Evolutionary conservation across 257 asterid species (phyloP).

Genomic region (Misopates orontium): DNA sequence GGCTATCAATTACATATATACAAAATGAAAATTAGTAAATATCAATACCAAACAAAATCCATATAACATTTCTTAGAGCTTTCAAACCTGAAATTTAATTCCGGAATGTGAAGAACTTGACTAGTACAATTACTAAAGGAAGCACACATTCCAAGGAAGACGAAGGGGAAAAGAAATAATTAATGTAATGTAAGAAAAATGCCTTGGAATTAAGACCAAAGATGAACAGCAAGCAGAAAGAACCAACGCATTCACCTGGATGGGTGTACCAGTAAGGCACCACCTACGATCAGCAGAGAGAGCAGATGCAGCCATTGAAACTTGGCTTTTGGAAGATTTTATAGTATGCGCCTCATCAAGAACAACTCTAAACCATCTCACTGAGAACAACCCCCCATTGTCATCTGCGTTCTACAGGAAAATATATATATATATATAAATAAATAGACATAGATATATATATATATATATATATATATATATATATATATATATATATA

Average conservation of each 20-base stretch:
- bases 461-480: background rate
- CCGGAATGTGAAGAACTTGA: background rate
- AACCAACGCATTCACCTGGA: slow-evolving; percentile 59
- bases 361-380: slow-evolving; percentile 89
- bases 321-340: slow-evolving; percentile 91
- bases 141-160: background rate
- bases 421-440: no score
- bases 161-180: slow-evolving; percentile 9
- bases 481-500: background rate
- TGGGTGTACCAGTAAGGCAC: slow-evolving; percentile 99
- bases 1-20: slow-evolving; percentile 10
- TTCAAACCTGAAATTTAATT: slow-evolving; percentile 9
- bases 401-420: slow-evolving; percentile 66
- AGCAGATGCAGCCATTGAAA: slow-evolving; percentile 86
- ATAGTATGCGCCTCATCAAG: slow-evolving; percentile 98
- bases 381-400: slow-evolving; percentile 73
- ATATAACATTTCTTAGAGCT: slow-evolving; percentile 17
- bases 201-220: slow-evolving; percentile 3
- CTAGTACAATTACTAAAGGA: background rate
- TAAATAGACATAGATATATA: background rate
- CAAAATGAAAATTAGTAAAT: slow-evolving; percentile 12
- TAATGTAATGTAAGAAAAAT: slow-evolving; percentile 7
- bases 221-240: slow-evolving; percentile 14
- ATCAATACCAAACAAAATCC: slow-evolving; percentile 12
- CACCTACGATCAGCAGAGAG: slow-evolving; percentile 86